Evolutionary conservation across 1,139 yeast species (phyloP).

Genomic region (Saccharomyces hybrid): DNA sequence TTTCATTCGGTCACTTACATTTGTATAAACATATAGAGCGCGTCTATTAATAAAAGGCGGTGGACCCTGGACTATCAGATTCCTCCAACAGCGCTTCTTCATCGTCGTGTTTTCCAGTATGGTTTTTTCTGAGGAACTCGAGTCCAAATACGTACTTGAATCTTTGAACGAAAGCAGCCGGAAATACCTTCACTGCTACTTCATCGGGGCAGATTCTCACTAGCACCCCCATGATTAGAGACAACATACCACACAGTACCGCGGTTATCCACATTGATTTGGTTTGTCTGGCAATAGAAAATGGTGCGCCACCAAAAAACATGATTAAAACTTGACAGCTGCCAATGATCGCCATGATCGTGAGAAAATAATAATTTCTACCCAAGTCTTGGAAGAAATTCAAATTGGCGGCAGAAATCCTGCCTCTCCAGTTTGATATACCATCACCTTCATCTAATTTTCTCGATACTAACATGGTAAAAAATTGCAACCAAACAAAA

Average conservation of each 20-base stretch:
- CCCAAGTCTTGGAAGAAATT: constrained; percentile 76
- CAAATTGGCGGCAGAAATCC: constrained; percentile 54
- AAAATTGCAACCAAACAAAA: constrained; percentile 96
- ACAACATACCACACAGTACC: constrained; percentile 68
- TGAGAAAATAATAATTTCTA: constrained; percentile 74
- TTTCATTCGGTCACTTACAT: not conserved
- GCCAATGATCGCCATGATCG: constrained; percentile 64
- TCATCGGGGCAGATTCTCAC: constrained; percentile 77
- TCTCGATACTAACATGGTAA: constrained; percentile 85
- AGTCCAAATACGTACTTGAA: constrained; percentile 44
- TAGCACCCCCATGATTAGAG: constrained; percentile 71
- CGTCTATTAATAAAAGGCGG: constrained; percentile 6
- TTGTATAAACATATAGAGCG: not conserved
- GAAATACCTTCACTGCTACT: constrained; percentile 65
- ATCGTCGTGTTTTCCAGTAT: constrained; percentile 11
- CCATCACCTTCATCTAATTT: constrained; percentile 86
- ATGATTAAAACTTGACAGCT: constrained; percentile 81
- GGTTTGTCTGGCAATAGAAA: constrained; percentile 69
- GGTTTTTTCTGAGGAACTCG: constrained; percentile 34
- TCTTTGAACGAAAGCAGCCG: constrained; percentile 46
- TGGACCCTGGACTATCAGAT: constrained; percentile 5
- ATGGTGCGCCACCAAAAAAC: constrained; percentile 97
- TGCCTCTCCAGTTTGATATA: constrained; percentile 45
- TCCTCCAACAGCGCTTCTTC: constrained; percentile 13
- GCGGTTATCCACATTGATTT: constrained; percentile 89